Percentiles rank a stretch among this genome's conserved stretches.
These are phyloP conservation scores for Paracorniculantispora psalliotae DNA, from an alignment of 2,329 filamentous ascomycete species.

Conservation along the genomic window DNA sequence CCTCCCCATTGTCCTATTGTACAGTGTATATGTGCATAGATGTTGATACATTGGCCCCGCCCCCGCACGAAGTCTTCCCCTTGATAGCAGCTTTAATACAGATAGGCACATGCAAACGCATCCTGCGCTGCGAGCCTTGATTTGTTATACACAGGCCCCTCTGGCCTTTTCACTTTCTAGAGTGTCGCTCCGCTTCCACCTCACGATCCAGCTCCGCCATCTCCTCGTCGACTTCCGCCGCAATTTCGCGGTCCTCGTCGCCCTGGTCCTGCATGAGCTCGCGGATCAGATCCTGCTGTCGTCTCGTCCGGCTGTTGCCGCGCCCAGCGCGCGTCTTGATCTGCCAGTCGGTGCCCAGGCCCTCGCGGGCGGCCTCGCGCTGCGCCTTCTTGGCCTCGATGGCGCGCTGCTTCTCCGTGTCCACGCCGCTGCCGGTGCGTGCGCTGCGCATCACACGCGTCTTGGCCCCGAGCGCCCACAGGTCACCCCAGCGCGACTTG, in stretches of 20 bases:
- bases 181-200: constrained; percentile 9
- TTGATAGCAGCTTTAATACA: background rate
- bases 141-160: background rate
- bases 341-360: constrained; percentile 17
- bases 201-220: constrained; percentile 17
- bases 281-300: constrained; percentile 34
- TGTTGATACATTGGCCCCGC: background rate
- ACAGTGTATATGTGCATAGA: background rate
- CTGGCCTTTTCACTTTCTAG: background rate
- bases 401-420: constrained; percentile 44
- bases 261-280: constrained; percentile 34
- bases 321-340: constrained; percentile 30
- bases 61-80: background rate
- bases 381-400: constrained; percentile 34
- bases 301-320: constrained; percentile 36
- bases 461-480: constrained; percentile 95
- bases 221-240: constrained; percentile 26
- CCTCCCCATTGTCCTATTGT: background rate
- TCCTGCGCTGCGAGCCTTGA: background rate
- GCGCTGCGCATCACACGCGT: constrained; percentile 62
- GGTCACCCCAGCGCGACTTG: constrained; percentile 85
- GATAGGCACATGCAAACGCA: background rate
- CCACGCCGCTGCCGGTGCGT: constrained; percentile 50
- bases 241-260: constrained; percentile 26
- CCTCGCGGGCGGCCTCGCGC: constrained; percentile 35